Base-by-base conservation (phyloP, 306 rosid genomes). In the Elaeagnus macrophylla region DNA sequence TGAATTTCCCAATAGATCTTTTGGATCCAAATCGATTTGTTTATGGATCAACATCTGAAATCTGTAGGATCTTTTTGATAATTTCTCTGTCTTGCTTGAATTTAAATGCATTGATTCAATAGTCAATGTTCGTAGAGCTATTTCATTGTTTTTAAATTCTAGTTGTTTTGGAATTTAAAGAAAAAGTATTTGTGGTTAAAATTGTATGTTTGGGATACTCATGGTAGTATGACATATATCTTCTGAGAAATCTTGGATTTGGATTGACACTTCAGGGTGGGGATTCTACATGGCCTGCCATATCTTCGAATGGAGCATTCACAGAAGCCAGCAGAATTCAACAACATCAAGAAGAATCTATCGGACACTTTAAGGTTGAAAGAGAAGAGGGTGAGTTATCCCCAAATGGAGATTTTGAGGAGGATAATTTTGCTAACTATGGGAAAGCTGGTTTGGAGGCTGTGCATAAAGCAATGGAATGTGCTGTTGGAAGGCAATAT, bases 381-480 rank as follows among this genome's bases (percentile, higher is more conserved):
- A 79, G 96, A 76, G 99, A 93, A 77, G 99, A 93, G 83, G 96
- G 96, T 55, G 99, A 93, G 68, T 73, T 93, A 62, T 93, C 99
- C 71, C 99, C 99, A 51, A 93, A 77, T 61, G 99, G 96, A 69
- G 95, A 93, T 66, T 79, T 84, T 75, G 99, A 85, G 70, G 96
- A 86, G 85, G 96, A 84, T 72, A 91, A 82, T 68, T 91, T 72
- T 69, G 87, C 74, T 64, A 86, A 72, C 63, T 86, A 84, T 64
- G 82, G 79, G 62, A 83, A 77, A 53, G 53, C 72, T 51, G 79
- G 84, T 61, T 53, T 76, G 67, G 81, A 68, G 46, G 73, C 79
- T 49, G 67, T 57, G 54, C 73, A 67, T 25, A 25, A 25, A 72
- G 72, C 64, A 39, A 90, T 86, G 66, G 82, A 72, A 52, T 75